These are phyloP conservation scores for Diaporthe amygdali DNA, from an alignment of 2,329 filamentous ascomycete genomes.

Conservation along the genomic window DNA sequence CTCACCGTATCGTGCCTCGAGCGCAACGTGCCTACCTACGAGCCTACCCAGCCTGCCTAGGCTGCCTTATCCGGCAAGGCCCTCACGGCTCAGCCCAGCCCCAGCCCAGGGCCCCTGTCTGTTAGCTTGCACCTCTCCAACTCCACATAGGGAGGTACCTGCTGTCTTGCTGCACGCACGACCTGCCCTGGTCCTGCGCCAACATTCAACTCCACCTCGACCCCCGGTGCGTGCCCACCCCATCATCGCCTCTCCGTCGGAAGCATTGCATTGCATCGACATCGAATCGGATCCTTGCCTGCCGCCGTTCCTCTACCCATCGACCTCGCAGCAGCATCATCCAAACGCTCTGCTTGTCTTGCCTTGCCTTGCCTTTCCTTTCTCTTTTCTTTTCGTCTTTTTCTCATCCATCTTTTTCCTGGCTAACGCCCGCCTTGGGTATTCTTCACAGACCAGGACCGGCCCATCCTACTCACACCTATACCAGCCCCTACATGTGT, in stretches of 20 bases:
- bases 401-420: background rate
- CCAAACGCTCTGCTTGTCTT: conserved; percentile 13
- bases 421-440: conserved; percentile 32
- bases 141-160: conserved; percentile 19
- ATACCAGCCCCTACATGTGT: conserved; percentile 30
- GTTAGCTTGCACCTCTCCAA: conserved; percentile 6
- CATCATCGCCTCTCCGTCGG: conserved; percentile 19
- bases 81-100: conserved; percentile 2
- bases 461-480: conserved; percentile 21
- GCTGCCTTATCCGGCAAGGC: conserved; percentile 19
- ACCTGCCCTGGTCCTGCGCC: conserved; percentile 1
- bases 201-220: conserved; percentile 11
- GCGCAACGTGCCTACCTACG: background rate
- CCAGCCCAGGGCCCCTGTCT: conserved; percentile 21
- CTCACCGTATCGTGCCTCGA: background rate
- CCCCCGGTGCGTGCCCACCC: conserved; percentile 23
- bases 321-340: conserved; percentile 20
- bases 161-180: conserved; percentile 17
- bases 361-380: background rate
- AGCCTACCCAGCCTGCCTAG: background rate
- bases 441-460: conserved; percentile 20
- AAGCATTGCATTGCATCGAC: conserved; percentile 17
- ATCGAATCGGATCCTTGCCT: conserved; percentile 26
- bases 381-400: background rate
- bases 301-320: conserved; percentile 19